Evolutionary conservation across 139 green algal species (phyloP), one percentile per base, ranked within the genome.

Genomic region (Ulvella scutata): DNA sequence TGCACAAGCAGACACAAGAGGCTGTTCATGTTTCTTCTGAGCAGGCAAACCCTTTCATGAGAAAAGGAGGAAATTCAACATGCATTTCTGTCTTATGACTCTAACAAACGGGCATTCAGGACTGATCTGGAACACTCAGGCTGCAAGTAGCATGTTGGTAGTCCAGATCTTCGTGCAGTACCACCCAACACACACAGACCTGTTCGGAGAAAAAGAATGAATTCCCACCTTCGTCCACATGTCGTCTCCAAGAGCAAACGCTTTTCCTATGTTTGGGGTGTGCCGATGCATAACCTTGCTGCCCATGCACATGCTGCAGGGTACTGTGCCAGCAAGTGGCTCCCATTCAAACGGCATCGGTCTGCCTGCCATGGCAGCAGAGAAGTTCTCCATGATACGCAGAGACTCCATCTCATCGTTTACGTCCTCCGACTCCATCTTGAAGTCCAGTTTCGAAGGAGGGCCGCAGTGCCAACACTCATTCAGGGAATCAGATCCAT

Each of bases 221-320:
- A n/a, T n/a, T n/a, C 51, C n/a, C 51, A 67, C 51, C 51, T 67
- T 67, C 51, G 51, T 67, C 51, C 51, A 67, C 51, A 67, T 67
- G 51, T 67, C 51, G 20, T 67, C 51, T 29, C 51, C 51, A 1
- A 67, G 51, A n/a, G n/a, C 51, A 67, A 67, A 67, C 10, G 33
- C 51, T 26, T 67, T 67, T 26, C 33, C 51, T n/a, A 67, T 67
- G 51, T 67, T 67, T 10, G 51, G 51, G 9, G 51, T 67, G 51
- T 67, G 51, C 20, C 51, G 31, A 26, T 67, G 51, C 1, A 67
- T n/a, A 26, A 67, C 51, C 20, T 67, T 67, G 51, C 51, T 67
- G 13, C 51, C 51, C 51, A 67, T 67, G 20, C 51, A 67, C n/a
- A 26, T 67, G n/a, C 33, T n/a, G 51, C 51, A 67, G 51, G 51